These are phyloP conservation scores for Phoenix dactylifera DNA, from an alignment of 176 grass and related monocot species.

Conservation along the genomic window DNA sequence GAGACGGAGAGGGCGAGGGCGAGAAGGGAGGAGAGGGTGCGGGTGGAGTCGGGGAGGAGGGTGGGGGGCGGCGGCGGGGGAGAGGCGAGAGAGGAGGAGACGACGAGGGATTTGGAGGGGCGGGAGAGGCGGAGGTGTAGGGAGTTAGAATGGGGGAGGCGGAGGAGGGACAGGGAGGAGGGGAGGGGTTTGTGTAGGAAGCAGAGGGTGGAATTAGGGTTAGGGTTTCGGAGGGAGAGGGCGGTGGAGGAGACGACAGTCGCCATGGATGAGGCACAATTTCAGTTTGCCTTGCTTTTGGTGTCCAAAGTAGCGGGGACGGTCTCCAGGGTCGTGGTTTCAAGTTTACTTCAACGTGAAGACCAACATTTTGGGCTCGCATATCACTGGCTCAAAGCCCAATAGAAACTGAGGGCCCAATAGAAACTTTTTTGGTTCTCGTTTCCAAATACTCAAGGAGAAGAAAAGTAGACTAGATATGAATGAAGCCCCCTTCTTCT, in stretches of 20 bases:
- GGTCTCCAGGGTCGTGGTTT: no score
- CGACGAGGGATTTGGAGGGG: neutral
- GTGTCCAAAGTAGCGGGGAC: no score
- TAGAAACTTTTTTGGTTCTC: no score
- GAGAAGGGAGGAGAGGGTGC: conserved; percentile 15
- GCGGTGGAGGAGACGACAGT: conserved; percentile 10
- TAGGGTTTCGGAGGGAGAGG: conserved; percentile 9
- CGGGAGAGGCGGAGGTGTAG: neutral
- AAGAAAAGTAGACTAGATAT: no score
- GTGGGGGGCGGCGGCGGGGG: neutral
- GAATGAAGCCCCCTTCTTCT: no score
- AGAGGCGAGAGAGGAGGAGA: no score
- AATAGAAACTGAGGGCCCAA: no score
- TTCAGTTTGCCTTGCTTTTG: no score
- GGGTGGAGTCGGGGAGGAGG: conserved; percentile 10
- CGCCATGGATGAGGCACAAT: neutral
- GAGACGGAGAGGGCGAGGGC: conserved; percentile 10
- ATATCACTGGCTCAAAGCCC: no score
- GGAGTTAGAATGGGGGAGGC: neutral
- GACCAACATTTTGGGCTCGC: no score
- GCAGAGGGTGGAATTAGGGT: neutral
- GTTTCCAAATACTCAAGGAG: no score
- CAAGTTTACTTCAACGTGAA: no score
- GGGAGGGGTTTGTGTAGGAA: neutral
- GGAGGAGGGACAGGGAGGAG: neutral